Evolutionary conservation across 2,329 filamentous ascomycete genomes (phyloP), one percentile per base, ranked within the genome.

Genomic region (Calonectria fujianensis): DNA sequence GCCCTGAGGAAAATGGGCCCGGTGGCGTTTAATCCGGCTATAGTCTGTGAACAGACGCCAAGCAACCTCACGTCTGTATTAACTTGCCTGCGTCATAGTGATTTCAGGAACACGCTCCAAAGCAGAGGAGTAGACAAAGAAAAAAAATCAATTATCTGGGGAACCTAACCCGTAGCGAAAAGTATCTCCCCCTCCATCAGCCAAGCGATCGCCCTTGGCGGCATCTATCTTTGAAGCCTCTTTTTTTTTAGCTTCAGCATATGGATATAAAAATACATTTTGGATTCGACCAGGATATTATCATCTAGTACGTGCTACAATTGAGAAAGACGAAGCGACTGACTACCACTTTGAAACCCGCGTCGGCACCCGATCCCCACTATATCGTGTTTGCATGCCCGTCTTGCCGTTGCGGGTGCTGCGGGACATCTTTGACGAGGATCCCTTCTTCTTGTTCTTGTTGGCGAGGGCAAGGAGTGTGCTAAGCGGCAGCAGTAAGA

Each of bases 401-500:
- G 76, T 68, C 76, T 83, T 82, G 39, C 78, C 77, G 65, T 74
- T 78, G 13, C 80, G 75, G 29, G 77, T 72, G 52, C 78, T 77
- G 72, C 81, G 80, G 37, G 79, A 78, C 39, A 75, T 70, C 51
- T 79, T 80, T 61, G 78, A 74, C 45, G 80, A 52, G 20, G 76
- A 41, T 35, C 76, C 72, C 69, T 80, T 85, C 65, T 85, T 83
- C 52, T 82, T 80, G 20, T 78, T 82, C 48, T 81, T 81, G 70
- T 82, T 85, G 50, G 86, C 79, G 32, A 87, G 70, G 4, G 82
- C 79, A 32, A 85, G 82, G 18, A 85, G 73, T 3, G 85, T 85
- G 41, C 83, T 85, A 37, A 89, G 83, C 1, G 89, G 89, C 63
- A 89, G 83, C 11, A 87, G 82, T 7, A 88, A 67, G 29, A 90